Percentiles rank a stretch among this genome's conserved stretches.
phyloP scores from a whole-genome alignment of 345 rosid genomes.

The Brassica napus region DNA sequence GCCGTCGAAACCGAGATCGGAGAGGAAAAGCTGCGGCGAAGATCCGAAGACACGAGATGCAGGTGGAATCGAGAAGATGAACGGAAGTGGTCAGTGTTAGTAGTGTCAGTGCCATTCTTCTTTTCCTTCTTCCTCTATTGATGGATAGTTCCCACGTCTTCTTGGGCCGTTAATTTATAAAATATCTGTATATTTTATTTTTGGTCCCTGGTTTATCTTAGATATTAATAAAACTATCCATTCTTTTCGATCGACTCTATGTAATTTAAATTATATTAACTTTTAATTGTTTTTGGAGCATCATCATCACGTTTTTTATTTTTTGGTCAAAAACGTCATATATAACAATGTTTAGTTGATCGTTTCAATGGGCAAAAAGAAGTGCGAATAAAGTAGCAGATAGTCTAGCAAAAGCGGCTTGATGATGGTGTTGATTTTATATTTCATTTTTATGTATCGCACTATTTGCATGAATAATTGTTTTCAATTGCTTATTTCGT shows the following conservation, averaged over 20 bases:
- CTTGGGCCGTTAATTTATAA: slow-evolving; percentile 23
- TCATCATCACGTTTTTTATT: not conserved
- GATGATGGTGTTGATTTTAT: no score
- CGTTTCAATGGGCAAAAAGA: no score
- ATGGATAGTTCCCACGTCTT: not conserved
- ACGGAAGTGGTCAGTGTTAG: slow-evolving; percentile 11
- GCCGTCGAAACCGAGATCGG: slow-evolving; percentile 5
- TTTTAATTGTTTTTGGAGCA: not conserved
- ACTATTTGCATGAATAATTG: not conserved
- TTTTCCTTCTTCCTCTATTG: not conserved
- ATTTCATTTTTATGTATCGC: no score
- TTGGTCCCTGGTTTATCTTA: slow-evolving; percentile 9
- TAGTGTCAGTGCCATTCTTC: slow-evolving; percentile 28
- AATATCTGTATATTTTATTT: slow-evolving; percentile 7
- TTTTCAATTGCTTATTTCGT: not conserved
- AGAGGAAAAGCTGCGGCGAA: slow-evolving; percentile 15
- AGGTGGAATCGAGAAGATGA: slow-evolving; percentile 29
- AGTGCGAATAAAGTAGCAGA: no score
- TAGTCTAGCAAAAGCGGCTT: no score
- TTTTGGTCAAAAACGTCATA: no score
- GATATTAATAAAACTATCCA: not conserved
- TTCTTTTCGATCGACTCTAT: no score
- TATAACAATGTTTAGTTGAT: no score
- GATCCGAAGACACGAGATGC: slow-evolving; percentile 23
- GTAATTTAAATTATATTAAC: not conserved